Percentiles rank a stretch among this genome's conserved stretches.
phyloP scores from a whole-genome alignment of 2,329 filamentous ascomycete genomes.

The Lasiodiplodia citricola region DNA sequence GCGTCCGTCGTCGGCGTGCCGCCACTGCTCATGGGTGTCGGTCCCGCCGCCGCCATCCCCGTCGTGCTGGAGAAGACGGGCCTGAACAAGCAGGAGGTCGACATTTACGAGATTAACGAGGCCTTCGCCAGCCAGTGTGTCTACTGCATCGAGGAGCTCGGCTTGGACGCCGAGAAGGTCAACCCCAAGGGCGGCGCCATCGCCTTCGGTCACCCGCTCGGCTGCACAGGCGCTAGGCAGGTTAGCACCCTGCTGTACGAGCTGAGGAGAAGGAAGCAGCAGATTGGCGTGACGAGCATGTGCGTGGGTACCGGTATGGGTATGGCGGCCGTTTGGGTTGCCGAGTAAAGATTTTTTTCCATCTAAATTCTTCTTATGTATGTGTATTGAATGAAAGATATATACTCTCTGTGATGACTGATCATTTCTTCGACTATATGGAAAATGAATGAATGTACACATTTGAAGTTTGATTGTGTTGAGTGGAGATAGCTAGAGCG shows the following conservation, averaged over 20 bases:
- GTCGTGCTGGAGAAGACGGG: constrained; percentile 88
- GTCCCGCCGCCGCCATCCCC: constrained; percentile 94
- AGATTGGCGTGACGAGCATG: constrained; percentile 93
- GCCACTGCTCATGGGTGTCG: constrained; percentile 93
- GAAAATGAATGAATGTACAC: background rate
- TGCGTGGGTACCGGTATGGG: constrained; percentile 97
- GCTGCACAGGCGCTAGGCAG: constrained; percentile 92
- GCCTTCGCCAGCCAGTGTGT: constrained; percentile 95
- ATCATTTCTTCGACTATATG: background rate
- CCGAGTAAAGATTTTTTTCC: constrained; percentile 65
- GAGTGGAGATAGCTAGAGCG: background rate
- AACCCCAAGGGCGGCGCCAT: constrained; percentile 98
- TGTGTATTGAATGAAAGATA: constrained; percentile 1
- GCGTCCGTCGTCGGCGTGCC: constrained; percentile 86
- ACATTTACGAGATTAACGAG: constrained; percentile 99
- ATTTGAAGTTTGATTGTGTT: background rate
- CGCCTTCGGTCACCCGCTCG: constrained; percentile 92
- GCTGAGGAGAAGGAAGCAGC: constrained; percentile 80
- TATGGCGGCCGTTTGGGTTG: constrained; percentile 96
- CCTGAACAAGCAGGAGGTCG: constrained; percentile 81
- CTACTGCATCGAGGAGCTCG: constrained; percentile 89
- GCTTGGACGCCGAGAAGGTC: constrained; percentile 82
- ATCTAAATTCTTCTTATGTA: background rate
- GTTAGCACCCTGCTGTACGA: constrained; percentile 92
- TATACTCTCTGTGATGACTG: background rate